Conservation (phyloP, 768 basidiomycete species). For the Suillus weaverae region DNA sequence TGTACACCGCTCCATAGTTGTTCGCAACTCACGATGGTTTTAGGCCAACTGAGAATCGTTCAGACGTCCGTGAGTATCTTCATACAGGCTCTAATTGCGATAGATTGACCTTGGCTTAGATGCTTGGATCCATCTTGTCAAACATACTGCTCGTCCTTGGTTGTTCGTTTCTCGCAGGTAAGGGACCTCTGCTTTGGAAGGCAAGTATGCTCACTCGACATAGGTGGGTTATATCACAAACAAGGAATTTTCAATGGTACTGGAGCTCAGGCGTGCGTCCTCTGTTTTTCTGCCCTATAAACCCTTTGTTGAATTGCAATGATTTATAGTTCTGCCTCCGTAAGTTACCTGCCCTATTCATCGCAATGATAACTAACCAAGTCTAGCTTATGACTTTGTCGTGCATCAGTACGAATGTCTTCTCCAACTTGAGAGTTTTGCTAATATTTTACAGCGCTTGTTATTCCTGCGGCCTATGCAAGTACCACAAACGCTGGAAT, state of each 20-base stretch:
- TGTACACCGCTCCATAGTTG: background rate
- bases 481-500: conserved; percentile 35
- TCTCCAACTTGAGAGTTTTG: conserved; percentile 3
- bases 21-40: conserved; percentile 10
- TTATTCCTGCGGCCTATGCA: conserved; percentile 88
- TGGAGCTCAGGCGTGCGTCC: conserved; percentile 79
- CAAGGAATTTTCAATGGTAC: conserved; percentile 80
- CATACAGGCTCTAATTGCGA: background rate
- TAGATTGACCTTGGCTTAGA: conserved; percentile 39
- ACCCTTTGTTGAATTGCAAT: conserved; percentile 1
- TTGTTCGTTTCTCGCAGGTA: conserved; percentile 85
- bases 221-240: conserved; percentile 62
- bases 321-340: conserved; percentile 36
- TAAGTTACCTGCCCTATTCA: conserved; percentile 21
- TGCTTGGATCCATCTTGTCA: conserved; percentile 89
- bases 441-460: conserved; percentile 53
- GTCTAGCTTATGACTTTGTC: conserved; percentile 79
- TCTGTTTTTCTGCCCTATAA: conserved; percentile 13
- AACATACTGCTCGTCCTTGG: conserved; percentile 90
- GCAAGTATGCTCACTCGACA: background rate
- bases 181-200: conserved; percentile 6
- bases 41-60: conserved; percentile 83
- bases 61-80: conserved; percentile 72
- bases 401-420: conserved; percentile 65
- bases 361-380: background rate